These are phyloP conservation scores for Kazachstania sp. DNA, from an alignment of 1,139 yeast species.

Conservation along the genomic window DNA sequence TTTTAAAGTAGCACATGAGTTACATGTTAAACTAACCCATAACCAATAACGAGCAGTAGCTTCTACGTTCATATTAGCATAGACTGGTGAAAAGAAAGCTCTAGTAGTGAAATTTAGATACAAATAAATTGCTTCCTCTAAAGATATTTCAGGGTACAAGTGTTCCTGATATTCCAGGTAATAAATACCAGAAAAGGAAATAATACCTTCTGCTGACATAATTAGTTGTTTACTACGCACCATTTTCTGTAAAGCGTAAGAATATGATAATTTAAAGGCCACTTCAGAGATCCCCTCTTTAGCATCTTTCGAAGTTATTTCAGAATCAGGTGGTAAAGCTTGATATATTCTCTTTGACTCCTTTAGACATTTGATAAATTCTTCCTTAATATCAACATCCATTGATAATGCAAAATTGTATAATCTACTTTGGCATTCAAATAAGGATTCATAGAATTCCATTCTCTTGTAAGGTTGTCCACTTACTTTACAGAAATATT, in stretches of 20 bases:
- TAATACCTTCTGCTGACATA: slow-evolving; percentile 29
- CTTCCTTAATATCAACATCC: slow-evolving; percentile 48
- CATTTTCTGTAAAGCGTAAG: slow-evolving; percentile 28
- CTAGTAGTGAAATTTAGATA: slow-evolving; percentile 33
- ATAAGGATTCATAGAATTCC: slow-evolving; percentile 25
- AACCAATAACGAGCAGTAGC: slow-evolving; percentile 40
- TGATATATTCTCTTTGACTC: slow-evolving; percentile 25
- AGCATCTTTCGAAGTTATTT: slow-evolving; percentile 24
- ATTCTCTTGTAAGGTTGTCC: slow-evolving; percentile 3
- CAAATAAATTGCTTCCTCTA: slow-evolving; percentile 28
- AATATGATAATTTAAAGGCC: slow-evolving; percentile 33
- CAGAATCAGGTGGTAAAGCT: slow-evolving; percentile 24
- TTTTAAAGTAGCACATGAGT: slow-evolving; percentile 28
- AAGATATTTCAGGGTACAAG: slow-evolving; percentile 13
- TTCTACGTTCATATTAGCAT: slow-evolving; percentile 29
- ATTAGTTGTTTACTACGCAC: slow-evolving; percentile 27
- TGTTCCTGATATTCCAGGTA: slow-evolving; percentile 19
- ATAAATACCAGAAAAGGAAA: slow-evolving; percentile 30
- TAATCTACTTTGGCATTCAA: slow-evolving; percentile 14
- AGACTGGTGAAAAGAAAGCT: slow-evolving; percentile 25
- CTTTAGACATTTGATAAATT: slow-evolving; percentile 32
- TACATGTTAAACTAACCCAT: slow-evolving; percentile 33
- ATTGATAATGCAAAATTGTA: slow-evolving; percentile 20
- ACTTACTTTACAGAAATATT: slow-evolving; percentile 12
- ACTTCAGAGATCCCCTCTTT: slow-evolving; percentile 31